Evolutionary conservation across 257 asterid genomes (phyloP), one percentile per base, ranked within the genome.

Genomic region (Jacaranda mimosifolia): DNA sequence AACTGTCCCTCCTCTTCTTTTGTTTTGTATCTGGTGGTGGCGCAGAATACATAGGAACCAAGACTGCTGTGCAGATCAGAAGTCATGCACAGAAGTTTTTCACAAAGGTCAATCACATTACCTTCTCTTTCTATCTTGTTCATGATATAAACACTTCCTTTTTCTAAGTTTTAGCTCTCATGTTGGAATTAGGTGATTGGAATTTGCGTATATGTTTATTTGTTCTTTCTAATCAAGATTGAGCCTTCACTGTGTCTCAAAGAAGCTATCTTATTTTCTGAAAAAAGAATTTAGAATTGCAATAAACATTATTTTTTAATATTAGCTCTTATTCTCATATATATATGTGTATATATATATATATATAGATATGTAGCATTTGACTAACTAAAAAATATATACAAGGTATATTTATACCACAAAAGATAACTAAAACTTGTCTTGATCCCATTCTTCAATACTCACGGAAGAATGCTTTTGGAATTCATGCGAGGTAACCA

Each of bases 21-120:
- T 79, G 79, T 72, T 72, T 71, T 83, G 79, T 76, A 55, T 83
- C 77, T 86, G 86, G 85, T 87, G 87, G 80, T 90, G 86, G 81
- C 76, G 88, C 97, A 95, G 99, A 95, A 88, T 94, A 95, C 83
- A 87, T 95, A 79, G 99, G 99, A 82, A 93, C 99, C 85, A 95
- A 95, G 97, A 91, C 99, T 73, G 99, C 99, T 69, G 99, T 95
- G 93, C 98, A 95, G 96, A 95, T 95, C 86, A 85, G 99, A 88
- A 95, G 99, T 86, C 99, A 95, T 89, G 99, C 99, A 68, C 99
- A 95, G 82, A 95, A 95, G 85, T 93, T 95, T 85, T 95, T 95
- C 77, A 90, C 98, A 32, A 95, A 95, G 99, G 99, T 95, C 81
- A 84, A 83, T 74, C 77, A 55, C 73, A 79, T 81, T 83, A 73